Evolutionary conservation across 441 rosid species (phyloP).

Genomic region (Melastoma candidum): DNA sequence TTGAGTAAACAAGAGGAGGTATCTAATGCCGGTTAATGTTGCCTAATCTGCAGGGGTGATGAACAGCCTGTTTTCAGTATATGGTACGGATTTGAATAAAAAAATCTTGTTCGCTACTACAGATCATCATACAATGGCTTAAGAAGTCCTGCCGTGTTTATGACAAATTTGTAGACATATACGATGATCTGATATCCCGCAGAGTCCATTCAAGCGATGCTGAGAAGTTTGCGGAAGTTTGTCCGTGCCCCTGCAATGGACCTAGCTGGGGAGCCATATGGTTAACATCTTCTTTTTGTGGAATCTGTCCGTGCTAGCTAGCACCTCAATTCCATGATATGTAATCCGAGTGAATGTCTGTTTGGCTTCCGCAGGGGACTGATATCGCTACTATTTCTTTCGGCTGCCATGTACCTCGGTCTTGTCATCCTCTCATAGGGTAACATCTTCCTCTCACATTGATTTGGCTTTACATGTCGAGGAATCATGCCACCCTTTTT

Average conservation of each 20-base stretch:
- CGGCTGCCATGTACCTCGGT: constrained; percentile 32
- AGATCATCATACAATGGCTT: constrained; percentile 1
- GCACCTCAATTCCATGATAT: not conserved
- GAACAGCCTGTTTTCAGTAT: constrained; percentile 42
- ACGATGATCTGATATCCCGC: constrained; percentile 31
- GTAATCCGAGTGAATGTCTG: not conserved
- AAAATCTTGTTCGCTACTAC: not conserved
- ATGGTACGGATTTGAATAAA: constrained; percentile 20
- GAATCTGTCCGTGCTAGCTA: not conserved
- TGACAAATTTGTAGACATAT: constrained; percentile 25
- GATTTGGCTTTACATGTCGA: too few relatives aligned
- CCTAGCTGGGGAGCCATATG: constrained; percentile 37
- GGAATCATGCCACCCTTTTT: too few relatives aligned
- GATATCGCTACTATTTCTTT: constrained; percentile 28
- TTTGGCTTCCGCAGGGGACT: constrained; percentile 22
- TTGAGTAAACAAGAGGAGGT: not conserved
- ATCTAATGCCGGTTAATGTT: constrained; percentile 1
- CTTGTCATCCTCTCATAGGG: constrained; percentile 35
- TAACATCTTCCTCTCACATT: not conserved
- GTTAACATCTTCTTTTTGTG: constrained; percentile 13
- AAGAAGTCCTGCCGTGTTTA: constrained; percentile 3
- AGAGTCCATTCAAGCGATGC: constrained; percentile 35
- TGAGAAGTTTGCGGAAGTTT: constrained; percentile 38
- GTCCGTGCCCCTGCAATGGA: constrained; percentile 36
- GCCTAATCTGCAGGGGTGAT: constrained; percentile 27